A percentile compares a stretch with the other conserved stretches of the same genome.
These are phyloP conservation scores for Wickerhamiella dianesei DNA, from an alignment of 805 yeast species.

Conservation along the genomic window DNA sequence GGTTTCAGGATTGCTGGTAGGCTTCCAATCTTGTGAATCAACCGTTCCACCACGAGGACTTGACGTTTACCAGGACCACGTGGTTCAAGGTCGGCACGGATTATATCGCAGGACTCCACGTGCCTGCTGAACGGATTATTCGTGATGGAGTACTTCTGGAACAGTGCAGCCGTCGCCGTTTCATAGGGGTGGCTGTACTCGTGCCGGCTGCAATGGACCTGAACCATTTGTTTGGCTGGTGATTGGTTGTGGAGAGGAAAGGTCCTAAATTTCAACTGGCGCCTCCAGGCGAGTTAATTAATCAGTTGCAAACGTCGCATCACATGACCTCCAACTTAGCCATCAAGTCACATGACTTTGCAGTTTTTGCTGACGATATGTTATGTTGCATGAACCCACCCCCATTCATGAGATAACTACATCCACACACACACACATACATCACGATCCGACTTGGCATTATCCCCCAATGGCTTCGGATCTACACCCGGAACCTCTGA, in stretches of 20 bases:
- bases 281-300: no score
- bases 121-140: slow-evolving; percentile 73
- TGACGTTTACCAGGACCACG: slow-evolving; percentile 31
- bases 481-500: slow-evolving; percentile 28
- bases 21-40: slow-evolving; percentile 66
- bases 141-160: slow-evolving; percentile 38
- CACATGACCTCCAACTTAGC: no score
- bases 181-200: slow-evolving; percentile 46
- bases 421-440: background rate
- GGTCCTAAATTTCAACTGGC: no score
- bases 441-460: background rate
- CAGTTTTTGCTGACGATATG: no score
- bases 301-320: no score
- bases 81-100: slow-evolving; percentile 43
- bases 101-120: slow-evolving; percentile 70
- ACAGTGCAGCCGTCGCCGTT: slow-evolving; percentile 64
- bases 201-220: slow-evolving; percentile 43
- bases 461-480: background rate
- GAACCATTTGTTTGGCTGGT: slow-evolving; percentile 37
- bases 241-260: background rate
- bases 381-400: no score
- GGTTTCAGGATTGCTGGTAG: slow-evolving; percentile 70
- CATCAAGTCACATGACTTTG: no score
- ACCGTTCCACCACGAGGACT: slow-evolving; percentile 52
- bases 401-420: no score